phyloP scores from a whole-genome alignment of 2,329 filamentous ascomycete genomes.

The Arthroderma sp. region DNA sequence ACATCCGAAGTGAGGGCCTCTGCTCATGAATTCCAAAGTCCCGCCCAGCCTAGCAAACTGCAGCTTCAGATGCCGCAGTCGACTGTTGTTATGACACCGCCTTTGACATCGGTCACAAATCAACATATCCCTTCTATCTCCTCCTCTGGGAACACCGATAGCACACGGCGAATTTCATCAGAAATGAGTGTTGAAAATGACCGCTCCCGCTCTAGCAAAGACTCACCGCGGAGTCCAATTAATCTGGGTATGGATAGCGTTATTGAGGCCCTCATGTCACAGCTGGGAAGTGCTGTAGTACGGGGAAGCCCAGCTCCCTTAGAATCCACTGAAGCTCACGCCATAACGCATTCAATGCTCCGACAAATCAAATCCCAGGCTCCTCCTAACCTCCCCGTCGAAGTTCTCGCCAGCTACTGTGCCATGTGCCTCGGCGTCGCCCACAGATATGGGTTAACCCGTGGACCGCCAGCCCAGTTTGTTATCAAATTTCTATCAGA shows the following conservation, averaged over 20 bases:
- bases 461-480: slow-evolving; percentile 16
- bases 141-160: no score
- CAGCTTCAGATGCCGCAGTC: slow-evolving; percentile 30
- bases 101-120: slow-evolving; percentile 25
- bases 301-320: slow-evolving; percentile 18
- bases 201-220: no score
- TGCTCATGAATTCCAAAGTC: slow-evolving; percentile 11
- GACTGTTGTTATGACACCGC: slow-evolving; percentile 30
- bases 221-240: no score
- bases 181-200: no score
- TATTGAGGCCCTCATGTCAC: slow-evolving; percentile 18
- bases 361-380: slow-evolving; percentile 19
- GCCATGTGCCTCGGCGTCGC: slow-evolving; percentile 26
- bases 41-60: slow-evolving; percentile 24
- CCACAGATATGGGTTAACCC: slow-evolving; percentile 20
- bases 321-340: slow-evolving; percentile 18
- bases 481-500: slow-evolving; percentile 15
- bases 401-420: slow-evolving; percentile 16
- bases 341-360: slow-evolving; percentile 21
- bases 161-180: no score
- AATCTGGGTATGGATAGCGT: background rate
- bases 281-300: slow-evolving; percentile 20
- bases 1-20: background rate
- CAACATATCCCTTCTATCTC: background rate
- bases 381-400: slow-evolving; percentile 14